phyloP scores from a whole-genome alignment of 2,329 filamentous ascomycete species.

The Fusarium kyushuense region DNA sequence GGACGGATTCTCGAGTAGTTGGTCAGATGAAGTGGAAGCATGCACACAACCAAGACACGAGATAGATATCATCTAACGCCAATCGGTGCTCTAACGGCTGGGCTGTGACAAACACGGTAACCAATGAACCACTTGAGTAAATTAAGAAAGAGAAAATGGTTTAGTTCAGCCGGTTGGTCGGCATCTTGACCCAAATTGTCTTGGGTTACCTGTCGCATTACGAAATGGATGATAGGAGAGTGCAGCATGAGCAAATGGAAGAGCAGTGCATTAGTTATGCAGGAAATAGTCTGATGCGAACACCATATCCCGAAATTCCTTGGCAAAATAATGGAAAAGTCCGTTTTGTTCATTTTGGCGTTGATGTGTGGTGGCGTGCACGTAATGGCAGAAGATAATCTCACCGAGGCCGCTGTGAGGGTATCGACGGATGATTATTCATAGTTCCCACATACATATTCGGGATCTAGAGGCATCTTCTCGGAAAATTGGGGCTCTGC shows the following conservation, averaged over 20 bases:
- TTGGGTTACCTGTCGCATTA: not conserved
- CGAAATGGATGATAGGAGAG: not conserved
- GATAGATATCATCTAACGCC: not conserved
- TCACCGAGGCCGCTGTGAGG: conserved; percentile 1
- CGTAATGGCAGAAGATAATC: not conserved
- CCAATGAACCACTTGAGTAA: not conserved
- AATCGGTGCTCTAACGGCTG: not conserved
- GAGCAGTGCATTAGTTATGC: not conserved
- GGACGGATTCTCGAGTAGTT: not conserved
- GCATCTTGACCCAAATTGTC: not conserved
- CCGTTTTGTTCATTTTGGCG: conserved; percentile 4
- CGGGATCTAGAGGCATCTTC: not conserved
- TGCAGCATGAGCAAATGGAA: not conserved
- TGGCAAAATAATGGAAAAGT: not conserved
- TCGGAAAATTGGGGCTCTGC: not conserved
- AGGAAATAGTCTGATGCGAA: not conserved
- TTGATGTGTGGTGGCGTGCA: conserved; percentile 8
- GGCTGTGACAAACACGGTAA: not conserved
- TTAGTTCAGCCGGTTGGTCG: not conserved
- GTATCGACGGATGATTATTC: conserved; percentile 3
- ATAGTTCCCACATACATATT: not conserved
- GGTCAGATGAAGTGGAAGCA: conserved; percentile 12
- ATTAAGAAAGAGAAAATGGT: not conserved
- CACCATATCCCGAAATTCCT: not conserved
- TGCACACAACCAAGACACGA: not conserved